Conservation (phyloP, 768 basidiomycete species). For the Termitomyces eurrhizus region DNA sequence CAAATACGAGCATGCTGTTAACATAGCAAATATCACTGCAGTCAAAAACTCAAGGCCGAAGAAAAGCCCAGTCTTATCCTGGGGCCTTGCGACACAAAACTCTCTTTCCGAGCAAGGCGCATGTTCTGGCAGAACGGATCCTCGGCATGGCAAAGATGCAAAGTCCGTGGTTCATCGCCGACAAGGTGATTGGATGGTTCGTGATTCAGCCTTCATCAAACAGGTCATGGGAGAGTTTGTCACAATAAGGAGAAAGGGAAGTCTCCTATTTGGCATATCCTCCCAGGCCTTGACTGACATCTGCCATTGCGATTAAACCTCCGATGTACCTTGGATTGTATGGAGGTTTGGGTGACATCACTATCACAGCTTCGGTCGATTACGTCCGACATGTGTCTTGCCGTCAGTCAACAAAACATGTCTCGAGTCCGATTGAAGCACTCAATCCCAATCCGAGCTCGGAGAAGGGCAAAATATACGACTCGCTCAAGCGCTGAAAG, state of each 20-base stretch:
- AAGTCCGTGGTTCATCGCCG: background rate
- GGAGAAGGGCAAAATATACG: background rate
- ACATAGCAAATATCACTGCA: background rate
- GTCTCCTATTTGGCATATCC: background rate
- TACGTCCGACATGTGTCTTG: background rate
- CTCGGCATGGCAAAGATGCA: constrained; percentile 7
- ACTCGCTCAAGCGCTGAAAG: background rate
- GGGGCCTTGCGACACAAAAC: background rate
- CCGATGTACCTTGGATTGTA: background rate
- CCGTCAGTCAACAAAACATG: background rate
- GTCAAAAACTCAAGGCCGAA: background rate
- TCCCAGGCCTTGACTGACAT: background rate
- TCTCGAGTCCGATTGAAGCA: background rate
- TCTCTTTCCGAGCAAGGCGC: constrained; percentile 6
- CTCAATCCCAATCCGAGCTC: background rate
- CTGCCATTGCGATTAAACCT: background rate
- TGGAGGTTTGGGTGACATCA: background rate
- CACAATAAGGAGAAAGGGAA: background rate
- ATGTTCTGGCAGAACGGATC: constrained; percentile 6
- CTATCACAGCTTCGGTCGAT: background rate
- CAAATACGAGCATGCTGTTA: background rate
- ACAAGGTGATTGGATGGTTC: background rate
- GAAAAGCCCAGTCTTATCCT: background rate
- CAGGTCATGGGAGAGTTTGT: background rate
- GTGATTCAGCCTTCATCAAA: background rate